A percentile compares a stretch with the other conserved stretches of the same genome.
phyloP scores from a whole-genome alignment of 805 yeast species.

The Hemisphaericaspora nanyangensis region DNA sequence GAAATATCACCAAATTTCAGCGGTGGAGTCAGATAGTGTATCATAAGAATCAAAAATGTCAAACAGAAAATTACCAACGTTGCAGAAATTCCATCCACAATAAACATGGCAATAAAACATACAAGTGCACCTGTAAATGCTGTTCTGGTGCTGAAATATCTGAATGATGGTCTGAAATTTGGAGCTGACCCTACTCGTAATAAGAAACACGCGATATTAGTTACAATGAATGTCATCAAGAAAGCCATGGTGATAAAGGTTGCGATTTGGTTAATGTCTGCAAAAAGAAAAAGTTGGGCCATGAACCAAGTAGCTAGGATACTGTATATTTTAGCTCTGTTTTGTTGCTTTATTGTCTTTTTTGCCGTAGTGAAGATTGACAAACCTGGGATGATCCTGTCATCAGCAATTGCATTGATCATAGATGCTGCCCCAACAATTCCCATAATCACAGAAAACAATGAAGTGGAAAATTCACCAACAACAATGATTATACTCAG shows the following conservation, averaged over 20 bases:
- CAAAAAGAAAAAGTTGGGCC: slow-evolving; percentile 80
- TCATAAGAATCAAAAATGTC: slow-evolving; percentile 63
- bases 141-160: slow-evolving; percentile 75
- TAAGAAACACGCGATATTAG: slow-evolving; percentile 89
- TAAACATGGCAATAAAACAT: slow-evolving; percentile 83
- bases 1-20: slow-evolving; percentile 98
- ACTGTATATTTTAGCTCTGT: slow-evolving; percentile 60
- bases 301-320: slow-evolving; percentile 74
- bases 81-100: slow-evolving; percentile 91
- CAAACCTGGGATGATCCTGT: slow-evolving; percentile 80
- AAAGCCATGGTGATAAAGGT: slow-evolving; percentile 96
- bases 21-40: slow-evolving; percentile 91
- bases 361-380: slow-evolving; percentile 42
- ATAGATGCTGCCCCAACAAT: slow-evolving; percentile 93
- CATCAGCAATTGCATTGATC: slow-evolving; percentile 87
- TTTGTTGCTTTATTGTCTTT: slow-evolving; percentile 37
- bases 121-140: slow-evolving; percentile 72
- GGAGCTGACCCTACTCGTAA: slow-evolving; percentile 91
- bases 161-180: slow-evolving; percentile 95
- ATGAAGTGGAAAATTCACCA: slow-evolving; percentile 90
- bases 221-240: slow-evolving; percentile 91
- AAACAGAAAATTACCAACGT: slow-evolving; percentile 66
- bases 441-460: slow-evolving; percentile 93
- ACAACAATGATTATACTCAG: slow-evolving; percentile 64
- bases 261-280: slow-evolving; percentile 92